Evolutionary conservation across 768 basidiomycete species (phyloP), one percentile per base, ranked within the genome.

Genomic region (Boletus subparvulus): DNA sequence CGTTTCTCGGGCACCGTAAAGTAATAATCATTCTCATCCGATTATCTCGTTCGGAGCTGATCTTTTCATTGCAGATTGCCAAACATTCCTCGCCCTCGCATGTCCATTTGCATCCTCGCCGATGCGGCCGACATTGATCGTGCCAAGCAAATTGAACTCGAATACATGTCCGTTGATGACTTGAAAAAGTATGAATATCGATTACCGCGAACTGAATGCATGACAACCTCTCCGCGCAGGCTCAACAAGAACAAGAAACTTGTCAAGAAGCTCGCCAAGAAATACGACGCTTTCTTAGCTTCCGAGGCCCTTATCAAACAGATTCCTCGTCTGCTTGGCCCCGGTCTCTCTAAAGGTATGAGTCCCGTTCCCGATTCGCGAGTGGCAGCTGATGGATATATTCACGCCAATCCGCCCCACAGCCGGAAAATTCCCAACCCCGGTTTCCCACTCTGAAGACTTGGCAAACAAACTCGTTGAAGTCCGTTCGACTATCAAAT

Each of bases 191-290:
- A 70, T 37, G 82, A 71, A 16, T 0, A 8, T 45, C n/a, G 11
- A 47, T 49, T 28, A 13, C 37, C 30, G n/a, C 6, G 4, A 26
- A 47, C 13, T 12, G 14, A 32, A 50, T 16, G 21, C 32, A 10
- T 54, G 40, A 41, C 62, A 9, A 56, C 54, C 46, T 19, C 13
- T 45, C 17, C n/a, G n/a, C 24, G 17, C 46, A 93, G 91, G 78
- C 84, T 98, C 63, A 97, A 96, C 88, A 96, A 97, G 82, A 99
- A 98, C 86, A 98, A 99, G 84, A 99, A 99, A 80, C 92, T 99
- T 60, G 97, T 98, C 72, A 99, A 98, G 84, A 97, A 97, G 81
- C 91, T 98, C 66, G 96, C 96, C 64, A 98, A 98, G 83, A 98
- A 98, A 75, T 95, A 98, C 80, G 95, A 99, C 68, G 94, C 96